These are phyloP conservation scores for Notholithocarpus densiflorus DNA, from an alignment of 306 rosid species.

Conservation along the genomic window DNA sequence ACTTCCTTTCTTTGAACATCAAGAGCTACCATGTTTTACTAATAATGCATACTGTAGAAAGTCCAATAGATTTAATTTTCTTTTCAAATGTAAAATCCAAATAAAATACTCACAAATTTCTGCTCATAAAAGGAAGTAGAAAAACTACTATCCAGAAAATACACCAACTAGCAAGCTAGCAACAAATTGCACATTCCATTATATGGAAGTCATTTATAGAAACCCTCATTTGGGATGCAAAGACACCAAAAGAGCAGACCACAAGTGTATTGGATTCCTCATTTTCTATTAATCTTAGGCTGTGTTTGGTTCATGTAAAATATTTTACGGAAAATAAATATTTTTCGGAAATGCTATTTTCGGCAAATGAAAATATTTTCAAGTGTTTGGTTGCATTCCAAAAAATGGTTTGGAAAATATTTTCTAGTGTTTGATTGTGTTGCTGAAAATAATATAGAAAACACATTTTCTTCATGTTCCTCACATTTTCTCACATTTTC, in stretches of 20 bases:
- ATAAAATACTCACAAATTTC: not conserved
- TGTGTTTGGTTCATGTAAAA: too few species aligned
- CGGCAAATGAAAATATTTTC: too few species aligned
- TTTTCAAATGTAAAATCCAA: not conserved
- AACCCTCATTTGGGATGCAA: not conserved
- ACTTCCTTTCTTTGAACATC: slow-evolving; percentile 1
- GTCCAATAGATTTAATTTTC: slow-evolving; percentile 7
- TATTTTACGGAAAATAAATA: too few species aligned
- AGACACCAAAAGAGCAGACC: not conserved
- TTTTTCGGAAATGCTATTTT: too few species aligned
- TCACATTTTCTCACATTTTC: too few species aligned
- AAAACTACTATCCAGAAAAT: not conserved
- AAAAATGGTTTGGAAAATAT: too few species aligned
- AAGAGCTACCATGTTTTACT: slow-evolving; percentile 1
- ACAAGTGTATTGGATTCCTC: not conserved
- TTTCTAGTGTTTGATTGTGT: too few species aligned
- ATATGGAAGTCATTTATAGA: not conserved
- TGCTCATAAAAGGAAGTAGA: too few species aligned
- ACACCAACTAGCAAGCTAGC: slow-evolving; percentile 3
- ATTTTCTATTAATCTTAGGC: not conserved
- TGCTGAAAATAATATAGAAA: too few species aligned
- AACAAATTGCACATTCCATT: not conserved
- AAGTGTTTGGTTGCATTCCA: too few species aligned
- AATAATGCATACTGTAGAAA: not conserved
- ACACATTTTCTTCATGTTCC: too few species aligned